Evolutionary conservation across 768 basidiomycete genomes (phyloP).

Genomic region (Calocera viscosa): DNA sequence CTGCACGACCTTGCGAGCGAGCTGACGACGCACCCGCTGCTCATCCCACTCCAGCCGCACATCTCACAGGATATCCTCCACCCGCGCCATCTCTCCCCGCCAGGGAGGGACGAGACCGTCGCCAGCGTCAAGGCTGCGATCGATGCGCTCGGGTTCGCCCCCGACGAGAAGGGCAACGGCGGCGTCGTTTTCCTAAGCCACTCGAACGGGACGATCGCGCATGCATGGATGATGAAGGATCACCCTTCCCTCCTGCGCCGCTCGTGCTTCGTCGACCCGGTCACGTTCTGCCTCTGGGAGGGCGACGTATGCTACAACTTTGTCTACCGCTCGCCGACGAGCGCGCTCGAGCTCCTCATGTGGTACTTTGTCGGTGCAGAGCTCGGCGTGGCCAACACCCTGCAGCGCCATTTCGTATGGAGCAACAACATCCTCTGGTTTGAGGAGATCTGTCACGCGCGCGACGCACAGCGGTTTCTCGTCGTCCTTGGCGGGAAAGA

Average conservation of each 20-base stretch:
- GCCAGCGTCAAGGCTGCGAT: constrained; percentile 45
- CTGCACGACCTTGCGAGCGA: constrained; percentile 44
- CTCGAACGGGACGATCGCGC: constrained; percentile 76
- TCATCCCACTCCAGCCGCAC: constrained; percentile 72
- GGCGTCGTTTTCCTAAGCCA: constrained; percentile 76
- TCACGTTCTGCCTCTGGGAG: constrained; percentile 85
- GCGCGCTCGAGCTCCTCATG: constrained; percentile 65
- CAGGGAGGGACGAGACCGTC: constrained; percentile 48
- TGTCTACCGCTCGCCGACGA: constrained; percentile 56
- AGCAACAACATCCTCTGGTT: constrained; percentile 77
- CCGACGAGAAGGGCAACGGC: constrained; percentile 23
- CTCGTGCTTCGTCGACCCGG: constrained; percentile 82
- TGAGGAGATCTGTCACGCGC: constrained; percentile 74
- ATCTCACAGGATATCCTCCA: constrained; percentile 80
- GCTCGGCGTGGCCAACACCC: constrained; percentile 72
- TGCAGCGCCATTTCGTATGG: constrained; percentile 79
- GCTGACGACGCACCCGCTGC: constrained; percentile 55
- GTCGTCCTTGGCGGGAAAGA: constrained; percentile 79
- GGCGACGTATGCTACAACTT: constrained; percentile 90
- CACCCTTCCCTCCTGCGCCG: constrained; percentile 54
- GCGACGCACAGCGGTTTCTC: constrained; percentile 49
- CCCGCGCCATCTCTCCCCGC: constrained; percentile 55
- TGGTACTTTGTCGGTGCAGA: constrained; percentile 82
- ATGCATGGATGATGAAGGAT: constrained; percentile 81
- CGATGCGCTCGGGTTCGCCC: constrained; percentile 51